Base-by-base conservation (phyloP, 2,329 filamentous ascomycete species). In the Capronia epimyces region DNA sequence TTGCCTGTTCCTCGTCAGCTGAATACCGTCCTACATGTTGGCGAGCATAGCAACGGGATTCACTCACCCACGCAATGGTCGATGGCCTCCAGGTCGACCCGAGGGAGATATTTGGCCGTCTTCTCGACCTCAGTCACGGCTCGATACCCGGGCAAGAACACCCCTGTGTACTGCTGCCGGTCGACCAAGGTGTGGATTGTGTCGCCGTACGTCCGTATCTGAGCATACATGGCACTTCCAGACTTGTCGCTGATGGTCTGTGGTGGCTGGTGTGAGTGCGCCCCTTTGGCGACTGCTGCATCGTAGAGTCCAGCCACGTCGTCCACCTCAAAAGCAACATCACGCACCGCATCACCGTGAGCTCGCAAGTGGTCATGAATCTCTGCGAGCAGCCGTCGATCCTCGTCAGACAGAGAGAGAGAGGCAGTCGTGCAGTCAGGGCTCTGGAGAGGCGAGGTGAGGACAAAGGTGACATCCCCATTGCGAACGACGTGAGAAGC, bases 311-410 rank as follows among this genome's bases (percentile, higher is more conserved):
- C 86, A 51, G 85, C 80, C 31, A 95, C 88, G 63, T 88, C 82
- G 69, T 97, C 90, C 10, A 97, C 91, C 68, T 95, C 89, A 66
- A 96, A 96, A 9, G 90, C 87, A 27, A 96, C 89, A 64, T 96
- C 91, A 72, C 94, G 95, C 47, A 96, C 90, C 10, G 86, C 91
- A 69, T 97, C 91, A 20, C 91, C 90, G 65, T 97, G 91, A 55
- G 82, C 80, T 71, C 90, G 86, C 32, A 94, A 79, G 67, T 96
- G 90, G 13, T 76, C 76, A 66, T 95, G 84, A 56, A 96, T 89
- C 62, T 91, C 86, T 50, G 72, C 70, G 16, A 96, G 74, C 34
- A 87, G 71, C 20, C 69, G 70, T 55, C 77, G 76, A 45, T 95
- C 89, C 47, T 82, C 79, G 6, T 57, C 47, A 6, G 55, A 55